Base-by-base conservation (phyloP, 768 basidiomycete genomes). In the Leucogyrophana mollusca region DNA sequence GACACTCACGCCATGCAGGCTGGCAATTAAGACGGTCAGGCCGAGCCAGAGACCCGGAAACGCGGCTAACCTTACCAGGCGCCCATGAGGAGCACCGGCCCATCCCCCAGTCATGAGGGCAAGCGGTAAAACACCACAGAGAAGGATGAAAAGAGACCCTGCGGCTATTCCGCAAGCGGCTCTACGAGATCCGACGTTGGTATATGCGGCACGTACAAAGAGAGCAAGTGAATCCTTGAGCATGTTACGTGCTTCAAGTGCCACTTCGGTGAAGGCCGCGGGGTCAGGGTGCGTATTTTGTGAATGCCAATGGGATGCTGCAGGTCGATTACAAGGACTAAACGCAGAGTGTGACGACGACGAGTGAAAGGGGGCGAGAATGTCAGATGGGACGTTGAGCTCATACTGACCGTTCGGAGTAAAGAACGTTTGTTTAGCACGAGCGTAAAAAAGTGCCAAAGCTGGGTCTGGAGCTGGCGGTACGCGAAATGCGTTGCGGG, bases 401-500 rank as follows among this genome's bases (percentile, higher is more conserved):
- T 88, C 86, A 56, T 85, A 90, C 34, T 76, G 72, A 37, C 82
- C 79, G 46, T 78, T 78, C 16, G 85, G 85, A 3, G 82, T 85
- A 51, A 90, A 79, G 60, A 91, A 91, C 1, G 88, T 90, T 58
- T 87, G 80, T 54, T 88, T 89, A 9, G 88, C 88, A 30, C 87
- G 82, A 3, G 78, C 70, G 58, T 87, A 91, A 66, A 89, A 90
- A 71, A 85, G 76, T 49, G 85, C 79, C 40, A 90, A 71, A 4
- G 80, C 65, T 0, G 79, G 78, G 40, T 73, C 71, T 22, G 73
- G 76, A 2, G 60, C 53, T 2, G 72, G 56, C 0, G 74, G 71
- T 4, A 62, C 51, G 4, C 47, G 27, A 17, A 60, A 62, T 52
- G 58, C 18, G 57, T 56, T 51, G 65, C 62, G 50, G 49, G 62